Percentiles rank a stretch among this genome's conserved stretches.
These are phyloP conservation scores for Selenicereus undatus DNA, from an alignment of 148 eudicot genomes.

Conservation along the genomic window DNA sequence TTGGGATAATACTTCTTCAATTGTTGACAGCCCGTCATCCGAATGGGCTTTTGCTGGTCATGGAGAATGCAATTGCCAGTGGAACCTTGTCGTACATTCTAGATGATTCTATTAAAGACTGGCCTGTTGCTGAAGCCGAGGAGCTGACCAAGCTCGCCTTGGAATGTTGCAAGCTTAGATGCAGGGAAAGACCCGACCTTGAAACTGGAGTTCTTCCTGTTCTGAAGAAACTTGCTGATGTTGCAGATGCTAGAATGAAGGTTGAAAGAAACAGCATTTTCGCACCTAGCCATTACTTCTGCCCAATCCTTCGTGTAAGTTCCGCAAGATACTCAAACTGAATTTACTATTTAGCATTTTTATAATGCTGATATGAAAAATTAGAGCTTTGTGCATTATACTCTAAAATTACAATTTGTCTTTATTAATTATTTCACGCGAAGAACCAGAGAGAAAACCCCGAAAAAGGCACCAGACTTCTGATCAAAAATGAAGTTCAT, in stretches of 20 bases:
- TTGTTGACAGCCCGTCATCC: slow-evolving; percentile 57
- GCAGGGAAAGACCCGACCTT: slow-evolving; percentile 88
- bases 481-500: neutral
- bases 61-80: slow-evolving; percentile 55
- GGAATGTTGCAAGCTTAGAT: slow-evolving; percentile 61
- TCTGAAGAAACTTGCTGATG: slow-evolving; percentile 64
- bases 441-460: neutral
- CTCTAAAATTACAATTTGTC: neutral
- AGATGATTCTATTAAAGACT: slow-evolving; percentile 53
- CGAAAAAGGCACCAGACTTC: neutral
- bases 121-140: slow-evolving; percentile 64
- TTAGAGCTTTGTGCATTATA: neutral
- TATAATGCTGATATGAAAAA: neutral
- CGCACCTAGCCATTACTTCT: slow-evolving; percentile 66
- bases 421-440: neutral
- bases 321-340: neutral
- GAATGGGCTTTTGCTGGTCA: slow-evolving; percentile 48
- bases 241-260: slow-evolving; percentile 50
- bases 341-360: neutral
- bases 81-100: slow-evolving; percentile 48
- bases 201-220: slow-evolving; percentile 62
- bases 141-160: slow-evolving; percentile 59
- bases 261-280: slow-evolving; percentile 28
- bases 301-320: slow-evolving; percentile 59
- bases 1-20: slow-evolving; percentile 70